Conservation (phyloP, 2,329 filamentous ascomycete species). For the Colletotrichum gigasporum region DNA sequence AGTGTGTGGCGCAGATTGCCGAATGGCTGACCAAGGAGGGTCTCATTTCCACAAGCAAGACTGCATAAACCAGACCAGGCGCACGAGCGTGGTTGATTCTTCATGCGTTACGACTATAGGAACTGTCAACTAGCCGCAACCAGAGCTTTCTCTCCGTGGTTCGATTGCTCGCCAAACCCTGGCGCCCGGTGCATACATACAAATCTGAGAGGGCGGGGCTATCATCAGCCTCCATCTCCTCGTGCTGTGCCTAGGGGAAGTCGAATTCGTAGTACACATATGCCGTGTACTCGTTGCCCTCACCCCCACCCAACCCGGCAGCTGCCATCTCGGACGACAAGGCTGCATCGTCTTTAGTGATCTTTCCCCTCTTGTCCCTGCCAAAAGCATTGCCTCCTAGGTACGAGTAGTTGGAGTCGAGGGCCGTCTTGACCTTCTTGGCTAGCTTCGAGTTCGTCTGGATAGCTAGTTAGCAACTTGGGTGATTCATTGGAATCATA, state of each 20-base stretch:
- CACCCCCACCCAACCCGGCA: conserved; percentile 72
- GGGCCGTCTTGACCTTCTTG: conserved; percentile 79
- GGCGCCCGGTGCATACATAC: not conserved
- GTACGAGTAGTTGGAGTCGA: conserved; percentile 90
- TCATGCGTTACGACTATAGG: not conserved
- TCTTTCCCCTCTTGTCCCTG: conserved; percentile 90
- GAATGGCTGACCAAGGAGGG: conserved; percentile 79
- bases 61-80: conserved; percentile 28
- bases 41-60: conserved; percentile 53
- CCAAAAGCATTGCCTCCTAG: conserved; percentile 94
- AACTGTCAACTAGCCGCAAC: not conserved
- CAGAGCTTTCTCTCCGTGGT: not conserved
- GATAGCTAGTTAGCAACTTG: not conserved
- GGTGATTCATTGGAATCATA: not conserved
- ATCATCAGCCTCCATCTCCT: not conserved
- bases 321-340: conserved; percentile 86
- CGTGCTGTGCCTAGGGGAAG: conserved; percentile 57
- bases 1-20: conserved; percentile 87
- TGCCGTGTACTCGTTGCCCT: conserved; percentile 87
- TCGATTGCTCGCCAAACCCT: not conserved
- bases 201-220: not conserved
- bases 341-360: conserved; percentile 87
- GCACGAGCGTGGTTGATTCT: not conserved
- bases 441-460: conserved; percentile 85
- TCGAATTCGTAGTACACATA: conserved; percentile 98